Percentiles rank a stretch among this genome's conserved stretches.
phyloP scores from a whole-genome alignment of 2,329 filamentous ascomycete genomes.

The Exserohilum turcica region DNA sequence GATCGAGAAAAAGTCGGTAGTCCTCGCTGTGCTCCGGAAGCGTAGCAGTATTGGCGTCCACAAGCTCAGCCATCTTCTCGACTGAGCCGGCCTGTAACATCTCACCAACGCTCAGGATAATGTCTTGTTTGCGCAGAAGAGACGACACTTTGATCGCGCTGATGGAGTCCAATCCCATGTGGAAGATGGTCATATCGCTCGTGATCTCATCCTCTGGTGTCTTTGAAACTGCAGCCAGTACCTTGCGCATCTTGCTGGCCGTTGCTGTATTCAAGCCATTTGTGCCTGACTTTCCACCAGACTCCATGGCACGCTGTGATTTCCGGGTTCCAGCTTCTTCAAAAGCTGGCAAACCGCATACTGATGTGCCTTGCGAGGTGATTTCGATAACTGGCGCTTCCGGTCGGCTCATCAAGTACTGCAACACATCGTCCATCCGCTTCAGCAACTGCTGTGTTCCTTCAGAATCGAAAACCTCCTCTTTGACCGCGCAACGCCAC shows the following conservation, averaged over 20 bases:
- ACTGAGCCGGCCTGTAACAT: constrained; percentile 72
- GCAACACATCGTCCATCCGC: constrained; percentile 64
- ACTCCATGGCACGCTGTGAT: neutral
- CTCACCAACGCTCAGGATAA: constrained; percentile 71
- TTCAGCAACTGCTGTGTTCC: constrained; percentile 60
- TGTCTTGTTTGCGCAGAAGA: constrained; percentile 66
- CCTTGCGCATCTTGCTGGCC: constrained; percentile 51
- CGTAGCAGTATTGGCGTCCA: constrained; percentile 22
- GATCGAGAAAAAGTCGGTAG: constrained; percentile 7
- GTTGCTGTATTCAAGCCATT: constrained; percentile 35
- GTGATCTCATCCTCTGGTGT: constrained; percentile 63
- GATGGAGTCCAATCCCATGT: constrained; percentile 89
- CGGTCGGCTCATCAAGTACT: constrained; percentile 58
- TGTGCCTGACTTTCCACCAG: neutral
- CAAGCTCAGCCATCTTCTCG: constrained; percentile 62
- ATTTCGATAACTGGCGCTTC: constrained; percentile 62
- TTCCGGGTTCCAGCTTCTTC: constrained; percentile 6
- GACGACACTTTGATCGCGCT: constrained; percentile 83
- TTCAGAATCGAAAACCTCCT: constrained; percentile 55
- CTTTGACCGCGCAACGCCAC: constrained; percentile 76
- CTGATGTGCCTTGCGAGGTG: constrained; percentile 57
- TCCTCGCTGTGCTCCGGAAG: constrained; percentile 3
- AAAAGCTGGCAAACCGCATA: constrained; percentile 67
- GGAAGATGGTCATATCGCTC: constrained; percentile 71
- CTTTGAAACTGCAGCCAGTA: constrained; percentile 63